Conservation (phyloP, 1,284 basidiomycete species). For the Cutaneotrichosporon cutaneum region DNA sequence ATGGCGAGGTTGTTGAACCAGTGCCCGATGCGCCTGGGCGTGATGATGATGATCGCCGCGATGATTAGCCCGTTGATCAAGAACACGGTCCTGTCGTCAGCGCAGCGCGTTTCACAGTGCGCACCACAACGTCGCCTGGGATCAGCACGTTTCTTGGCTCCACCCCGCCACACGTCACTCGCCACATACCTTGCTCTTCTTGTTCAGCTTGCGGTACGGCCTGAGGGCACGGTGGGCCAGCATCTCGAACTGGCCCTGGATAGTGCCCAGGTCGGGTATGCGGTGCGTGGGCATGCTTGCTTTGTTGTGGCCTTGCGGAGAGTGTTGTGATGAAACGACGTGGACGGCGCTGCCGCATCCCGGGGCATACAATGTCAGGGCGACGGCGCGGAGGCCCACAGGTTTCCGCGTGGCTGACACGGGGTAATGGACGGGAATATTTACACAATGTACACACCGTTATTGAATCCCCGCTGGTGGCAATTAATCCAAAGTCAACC, state of each 20-base stretch:
- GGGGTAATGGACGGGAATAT: background rate
- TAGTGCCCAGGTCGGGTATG: background rate
- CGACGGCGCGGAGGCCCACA: background rate
- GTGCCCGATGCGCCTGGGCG: constrained; percentile 42
- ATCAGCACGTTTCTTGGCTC: background rate
- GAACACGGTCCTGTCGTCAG: constrained; percentile 28
- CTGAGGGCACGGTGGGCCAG: background rate
- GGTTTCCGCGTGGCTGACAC: background rate
- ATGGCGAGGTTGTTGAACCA: constrained; percentile 45
- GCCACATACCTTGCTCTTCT: constrained; percentile 36
- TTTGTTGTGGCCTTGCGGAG: background rate
- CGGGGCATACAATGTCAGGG: background rate
- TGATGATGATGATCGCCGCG: constrained; percentile 40
- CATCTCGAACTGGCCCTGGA: constrained; percentile 2
- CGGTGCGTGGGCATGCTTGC: background rate
- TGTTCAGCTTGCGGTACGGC: constrained; percentile 34
- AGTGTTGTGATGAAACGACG: constrained; percentile 2
- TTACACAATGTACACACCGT: background rate
- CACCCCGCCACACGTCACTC: no score
- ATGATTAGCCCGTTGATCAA: constrained; percentile 33
- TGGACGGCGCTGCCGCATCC: background rate
- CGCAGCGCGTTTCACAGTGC: background rate
- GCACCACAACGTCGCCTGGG: constrained; percentile 36
- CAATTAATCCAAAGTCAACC: background rate
- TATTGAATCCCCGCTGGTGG: background rate